Evolutionary conservation across 1,139 yeast genomes (phyloP), one percentile per base, ranked within the genome.

Genomic region (Candida sanyaensis): DNA sequence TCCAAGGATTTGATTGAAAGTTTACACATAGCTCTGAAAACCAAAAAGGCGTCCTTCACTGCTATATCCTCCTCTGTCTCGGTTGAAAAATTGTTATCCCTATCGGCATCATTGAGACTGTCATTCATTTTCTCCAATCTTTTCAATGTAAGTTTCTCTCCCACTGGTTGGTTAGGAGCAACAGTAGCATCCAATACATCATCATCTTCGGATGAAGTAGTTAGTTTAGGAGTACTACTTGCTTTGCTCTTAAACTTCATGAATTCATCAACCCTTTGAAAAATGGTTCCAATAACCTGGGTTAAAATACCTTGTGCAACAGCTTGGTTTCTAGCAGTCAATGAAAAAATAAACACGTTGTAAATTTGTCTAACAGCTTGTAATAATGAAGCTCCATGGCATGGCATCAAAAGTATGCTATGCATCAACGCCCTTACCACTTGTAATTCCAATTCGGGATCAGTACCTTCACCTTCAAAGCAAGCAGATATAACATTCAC

Each of bases 281-380:
- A 93, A 12, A 92, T 85, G 4, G 90, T 84, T 49, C 86, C 84
- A 30, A 93, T 90, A 59, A 92, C 88, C 68, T 95, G 99, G 3
- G 96, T 89, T 54, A 95, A 76, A 8, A 95, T 86, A 2, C 97
- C 98, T 69, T 95, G 99, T 0, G 99, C 99, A 50, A 92, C 86
- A 0, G 93, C 88, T 66, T 93, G 99, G 62, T 91, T 93, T 26
- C 89, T 74, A 4, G 93, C 81, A 17, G 88, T 84, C 54, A 87
- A 75, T 0, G 97, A 90, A 52, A 90, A 79, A 41, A 93, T 86
- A 61, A 93, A 95, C 30, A 95, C 89, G 63, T 91, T 92, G 69
- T 93, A 93, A 21, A 93, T 88, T 62, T 90, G 96, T 64, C 99
- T 81, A 34, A 95, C 86, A 0, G 98, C 98, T 60, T 88, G 89